Evolutionary conservation across 371 early-diverging fungal species (phyloP), one percentile per base, ranked within the genome.

Genomic region (Mortierella polycephala): DNA sequence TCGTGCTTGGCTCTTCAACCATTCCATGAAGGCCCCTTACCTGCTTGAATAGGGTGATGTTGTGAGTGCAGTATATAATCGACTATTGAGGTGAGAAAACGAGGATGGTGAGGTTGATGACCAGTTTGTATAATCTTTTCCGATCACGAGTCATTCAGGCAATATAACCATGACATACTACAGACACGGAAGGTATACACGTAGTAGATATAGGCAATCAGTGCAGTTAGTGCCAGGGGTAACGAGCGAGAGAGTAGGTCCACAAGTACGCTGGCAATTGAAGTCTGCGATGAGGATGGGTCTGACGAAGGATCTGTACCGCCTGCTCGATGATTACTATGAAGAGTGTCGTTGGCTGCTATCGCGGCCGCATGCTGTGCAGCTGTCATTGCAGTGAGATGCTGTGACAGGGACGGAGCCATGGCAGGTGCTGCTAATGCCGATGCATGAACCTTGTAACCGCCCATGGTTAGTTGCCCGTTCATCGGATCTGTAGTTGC

Each of bases 161-260:
- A 46, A 49, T 6, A 39, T 16, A 21, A 1, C 37, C 39, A 9
- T 44, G 41, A 52, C 83, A 13, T 77, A 83, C 83, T 60, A 63
- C 83, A 83, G 47, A 83, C 79, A 37, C 74, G 81, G 53, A 77
- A 70, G 10, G 70, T 76, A 62, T 73, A 83, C 30, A 81, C 74
- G 30, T 83, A 83, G 30, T 62, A 76, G 21, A 81, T 81, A 50
- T 83, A 83, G 41, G 58, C 79, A 8, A 83, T 74, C 20, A 77
- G 14, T 12, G 62, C 23, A 20, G 69, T 60, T 14, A 83, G 62
- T 7, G 61, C 45, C 20, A 77, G 23, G 18, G 83, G 83, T 57
- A 83, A 65, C 14, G 56, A 12, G n/a, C 57, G 68, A 39, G 63
- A 57, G 20, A 63, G 41, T 12, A 59, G 18, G 13, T 60, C 52